phyloP scores from a whole-genome alignment of 2,329 filamentous ascomycete genomes.

The Neofusicoccum sp. region DNA sequence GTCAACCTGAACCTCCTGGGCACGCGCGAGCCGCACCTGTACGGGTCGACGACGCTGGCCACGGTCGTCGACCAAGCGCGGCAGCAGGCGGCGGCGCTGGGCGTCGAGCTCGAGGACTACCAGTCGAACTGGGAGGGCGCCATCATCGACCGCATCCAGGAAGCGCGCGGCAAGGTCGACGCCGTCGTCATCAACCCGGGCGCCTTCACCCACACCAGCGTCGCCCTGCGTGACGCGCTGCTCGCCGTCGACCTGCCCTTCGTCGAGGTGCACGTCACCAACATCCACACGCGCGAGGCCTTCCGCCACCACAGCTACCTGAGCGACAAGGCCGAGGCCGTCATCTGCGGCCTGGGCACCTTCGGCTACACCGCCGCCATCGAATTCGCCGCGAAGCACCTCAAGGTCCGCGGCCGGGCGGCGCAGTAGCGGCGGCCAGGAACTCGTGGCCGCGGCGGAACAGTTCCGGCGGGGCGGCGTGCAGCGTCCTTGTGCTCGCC shows the following conservation, averaged over 20 bases:
- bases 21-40: conserved; percentile 69
- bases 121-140: conserved; percentile 79
- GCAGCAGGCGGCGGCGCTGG: conserved; percentile 50
- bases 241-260: conserved; percentile 69
- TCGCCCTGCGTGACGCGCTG: conserved; percentile 73
- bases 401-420: conserved; percentile 23
- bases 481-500: not conserved
- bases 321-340: conserved; percentile 71
- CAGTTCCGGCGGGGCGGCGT: conserved; percentile 6
- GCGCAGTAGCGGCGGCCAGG: not conserved
- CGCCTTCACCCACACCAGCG: conserved; percentile 72
- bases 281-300: conserved; percentile 68
- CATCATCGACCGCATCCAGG: conserved; percentile 71
- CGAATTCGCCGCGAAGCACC: conserved; percentile 38
- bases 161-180: conserved; percentile 58
- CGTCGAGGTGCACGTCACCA: conserved; percentile 74
- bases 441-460: conserved; percentile 5
- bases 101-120: conserved; percentile 56
- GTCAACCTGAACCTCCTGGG: conserved; percentile 80
- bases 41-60: conserved; percentile 66
- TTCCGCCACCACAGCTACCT: conserved; percentile 71
- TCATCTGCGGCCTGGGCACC: conserved; percentile 64
- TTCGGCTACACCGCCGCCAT: conserved; percentile 50
- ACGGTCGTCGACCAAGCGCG: conserved; percentile 56
- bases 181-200: conserved; percentile 75